Evolutionary conservation across 805 yeast genomes (phyloP), one percentile per base, ranked within the genome.

Genomic region (Nakazawaea populi): DNA sequence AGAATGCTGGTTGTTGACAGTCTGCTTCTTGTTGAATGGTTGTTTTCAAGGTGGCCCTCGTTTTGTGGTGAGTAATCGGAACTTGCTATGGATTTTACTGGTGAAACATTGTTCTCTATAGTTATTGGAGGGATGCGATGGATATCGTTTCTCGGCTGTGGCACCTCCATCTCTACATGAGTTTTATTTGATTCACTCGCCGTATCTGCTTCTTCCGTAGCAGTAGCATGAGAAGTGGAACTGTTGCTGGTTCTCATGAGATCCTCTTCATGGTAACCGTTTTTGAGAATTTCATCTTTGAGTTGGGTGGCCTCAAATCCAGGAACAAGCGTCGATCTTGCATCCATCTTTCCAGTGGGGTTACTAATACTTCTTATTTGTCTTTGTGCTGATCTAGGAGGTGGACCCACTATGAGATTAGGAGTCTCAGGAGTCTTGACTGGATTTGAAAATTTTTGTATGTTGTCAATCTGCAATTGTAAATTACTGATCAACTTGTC

Each of bases 351-450:
- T 6, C 5, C 12, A 5, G 47, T 32, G 8, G 49, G 48, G 24
- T 14, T 41, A 12, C 49, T 51, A 1, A 37, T 46, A 40, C 48
- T 47, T 41, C 48, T 45, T 11, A 40, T 29, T 27, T 18, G 44
- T 47, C 75, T 66, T 32, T 71, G 70, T 0, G 69, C 68, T 1
- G 76, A 72, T 49, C 76, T 61, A 34, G 73, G 71, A 7, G 76
- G 76, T 14, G 65, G 57, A 5, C 53, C 56, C 5, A 64, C 40
- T 32, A 51, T 39, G 2, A 14, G 9, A 14, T 18, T 34, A 14
- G 29, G 11, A 11, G 41, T 29, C 5, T 28, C 24, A 6, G 50
- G 50, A 12, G 50, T 31, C 14, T 44, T 44, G 28, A 49, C 6
- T 18, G 42, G n/a, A n/a, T 42, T 11, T 12, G 46, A 42, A n/a